Base-by-base conservation (phyloP, 2,329 filamentous ascomycete genomes). In the Chaetomiaceae sp. region DNA sequence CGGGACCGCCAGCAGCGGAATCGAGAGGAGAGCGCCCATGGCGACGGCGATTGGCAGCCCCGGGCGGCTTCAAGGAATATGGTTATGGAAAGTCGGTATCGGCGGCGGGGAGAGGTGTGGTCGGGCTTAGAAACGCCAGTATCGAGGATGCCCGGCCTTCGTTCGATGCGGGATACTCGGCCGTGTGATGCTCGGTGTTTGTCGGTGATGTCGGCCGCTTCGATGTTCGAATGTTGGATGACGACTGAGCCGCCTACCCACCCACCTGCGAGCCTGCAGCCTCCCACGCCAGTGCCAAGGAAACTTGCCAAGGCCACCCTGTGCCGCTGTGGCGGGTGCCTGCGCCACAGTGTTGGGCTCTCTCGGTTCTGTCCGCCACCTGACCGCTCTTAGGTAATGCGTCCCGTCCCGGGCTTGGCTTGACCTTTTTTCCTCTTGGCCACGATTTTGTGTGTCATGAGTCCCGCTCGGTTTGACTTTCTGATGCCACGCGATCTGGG, bases 11-110 rank as follows among this genome's bases (percentile, higher is more conserved):
- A 99, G 74, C 57, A 99, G 76, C 60, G 93, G 93, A 55, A 99
- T 70, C 56, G 92, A 96, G 49, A 99, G 78, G 63, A 95, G 74
- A 60, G 89, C 92, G 65, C 93, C 93, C 93, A 99, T 99, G 47
- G 55, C 63, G 62, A 54, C 46, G 44, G 37, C 38, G 43, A n/a
- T 35, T 30, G 20, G 25, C 20, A 27, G 42, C 33, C 23, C 17
- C 30, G 30, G 30, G 9, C 37, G 8, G 34, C 20, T 20, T 19
- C 45, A 21, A 25, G 6, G 10, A n/a, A n/a, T n/a, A n/a, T n/a
- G n/a, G n/a, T n/a, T n/a, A n/a, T n/a, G n/a, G n/a, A n/a, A n/a
- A n/a, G n/a, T n/a, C n/a, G n/a, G n/a, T n/a, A n/a, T n/a, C n/a
- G 25, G 12, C 25, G 25, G 25, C 25, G 25, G 25, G 25, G 25